phyloP scores from a whole-genome alignment of 179 eudicot genomes.

The Beta corolliflora region DNA sequence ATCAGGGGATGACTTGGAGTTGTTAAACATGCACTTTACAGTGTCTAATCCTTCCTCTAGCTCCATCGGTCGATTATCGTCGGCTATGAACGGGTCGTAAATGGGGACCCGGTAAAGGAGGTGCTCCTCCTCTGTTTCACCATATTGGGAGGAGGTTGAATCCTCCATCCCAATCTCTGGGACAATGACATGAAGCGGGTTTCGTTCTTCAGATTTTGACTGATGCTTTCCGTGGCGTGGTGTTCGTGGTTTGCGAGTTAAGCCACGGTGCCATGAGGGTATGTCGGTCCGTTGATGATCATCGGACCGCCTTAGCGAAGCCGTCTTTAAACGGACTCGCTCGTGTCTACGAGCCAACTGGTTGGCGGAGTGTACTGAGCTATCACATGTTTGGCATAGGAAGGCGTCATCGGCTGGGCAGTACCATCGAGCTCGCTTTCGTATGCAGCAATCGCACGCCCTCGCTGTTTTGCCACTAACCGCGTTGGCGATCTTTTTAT shows the following conservation, averaged over 20 bases:
- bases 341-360: constrained; percentile 68
- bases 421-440: constrained; percentile 68
- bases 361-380: constrained; percentile 72
- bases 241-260: constrained; percentile 55
- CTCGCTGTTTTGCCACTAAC: constrained; percentile 66
- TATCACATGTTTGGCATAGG: constrained; percentile 69
- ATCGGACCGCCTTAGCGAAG: constrained; percentile 27
- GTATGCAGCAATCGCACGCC: constrained; percentile 69
- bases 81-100: constrained; percentile 49
- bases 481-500: constrained; percentile 49
- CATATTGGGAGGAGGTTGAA: constrained; percentile 38
- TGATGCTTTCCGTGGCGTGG: constrained; percentile 43
- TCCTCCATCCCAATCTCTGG: constrained; percentile 69
- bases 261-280: constrained; percentile 63
- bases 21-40: background rate
- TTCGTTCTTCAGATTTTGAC: constrained; percentile 18
- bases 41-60: constrained; percentile 3
- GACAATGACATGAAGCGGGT: constrained; percentile 41
- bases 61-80: constrained; percentile 2
- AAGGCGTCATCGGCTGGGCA: constrained; percentile 81
- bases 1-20: background rate
- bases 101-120: constrained; percentile 66
- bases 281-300: constrained; percentile 16
- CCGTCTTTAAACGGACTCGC: constrained; percentile 53
- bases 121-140: constrained; percentile 62